Evolutionary conservation across 2,329 filamentous ascomycete species (phyloP), one percentile per base, ranked within the genome.

Genomic region (Colletotrichum theobromicola): DNA sequence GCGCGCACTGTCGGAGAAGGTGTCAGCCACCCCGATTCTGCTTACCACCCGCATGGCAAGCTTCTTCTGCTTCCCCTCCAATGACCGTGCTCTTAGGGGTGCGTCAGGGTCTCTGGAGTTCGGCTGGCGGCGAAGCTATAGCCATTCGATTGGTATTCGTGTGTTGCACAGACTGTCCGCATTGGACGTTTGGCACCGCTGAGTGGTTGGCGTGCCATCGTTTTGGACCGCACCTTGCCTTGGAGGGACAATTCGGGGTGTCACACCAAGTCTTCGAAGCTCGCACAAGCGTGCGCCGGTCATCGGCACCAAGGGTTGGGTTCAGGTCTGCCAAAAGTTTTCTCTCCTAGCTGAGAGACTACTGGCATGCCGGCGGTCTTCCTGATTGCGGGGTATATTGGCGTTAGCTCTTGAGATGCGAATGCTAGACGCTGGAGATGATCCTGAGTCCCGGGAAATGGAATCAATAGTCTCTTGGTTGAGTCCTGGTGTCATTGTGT

Each of bases 21-120:
- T n/a, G 42, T 72, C 72, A 74, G 68, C 68, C 72, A 74, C 68
- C 68, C 68, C 66, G 34, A 32, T 16, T 34, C 34, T 34, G n/a
- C 34, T 28, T 2, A 46, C 42, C n/a, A 32, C 21, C 42, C 28
- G n/a, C n/a, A n/a, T n/a, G 46, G 26, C 57, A 32, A 34, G 24
- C 12, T 13, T 58, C 55, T 28, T 28, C 26, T n/a, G n/a, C n/a
- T n/a, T 18, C 28, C 32, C 65, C 30, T 30, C 35, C 42, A 58
- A 67, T 62, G 63, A 4, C 68, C 57, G 68, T 74, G 72, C 62
- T 35, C 18, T 35, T 1, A 24, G 53, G 53, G 53, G 9, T n/a
- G 32, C 70, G 32, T 26, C 18, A 10, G n/a, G 46, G 24, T 63
- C 32, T 63, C 26, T 34, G 9, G 34, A 15, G 16, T 16, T 30